phyloP scores from a whole-genome alignment of 129 eudicot species.

The Tagetes patula region DNA sequence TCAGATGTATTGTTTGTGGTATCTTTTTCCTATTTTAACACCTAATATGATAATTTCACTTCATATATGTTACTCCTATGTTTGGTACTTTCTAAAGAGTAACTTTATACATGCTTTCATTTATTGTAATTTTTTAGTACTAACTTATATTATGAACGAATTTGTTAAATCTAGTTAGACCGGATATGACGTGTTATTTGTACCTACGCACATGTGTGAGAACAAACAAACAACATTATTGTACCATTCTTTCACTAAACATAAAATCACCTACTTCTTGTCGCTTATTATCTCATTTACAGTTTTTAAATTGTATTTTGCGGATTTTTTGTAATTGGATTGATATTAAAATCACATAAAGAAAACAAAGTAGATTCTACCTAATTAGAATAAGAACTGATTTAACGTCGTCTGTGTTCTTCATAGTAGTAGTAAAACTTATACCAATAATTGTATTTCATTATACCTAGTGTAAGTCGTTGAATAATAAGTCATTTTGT shows the following conservation, averaged over 20 bases:
- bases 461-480: background rate
- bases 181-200: constrained; percentile 22
- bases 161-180: constrained; percentile 36
- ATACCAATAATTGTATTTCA: background rate
- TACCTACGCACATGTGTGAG: constrained; percentile 25
- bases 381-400: background rate
- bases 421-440: background rate
- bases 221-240: constrained; percentile 29
- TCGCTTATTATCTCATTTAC: constrained; percentile 3
- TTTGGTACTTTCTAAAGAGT: constrained; percentile 28
- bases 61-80: constrained; percentile 25
- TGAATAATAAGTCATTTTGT: background rate
- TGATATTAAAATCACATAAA: background rate
- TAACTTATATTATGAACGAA: constrained; percentile 25
- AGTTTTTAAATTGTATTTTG: background rate
- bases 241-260: constrained; percentile 18
- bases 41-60: constrained; percentile 29
- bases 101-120: constrained; percentile 39
- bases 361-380: background rate
- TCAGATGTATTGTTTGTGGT: background rate
- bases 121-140: constrained; percentile 27
- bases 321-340: background rate
- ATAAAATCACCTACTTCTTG: constrained; percentile 23
- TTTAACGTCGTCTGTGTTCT: background rate
- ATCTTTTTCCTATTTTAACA: constrained; percentile 19